Evolutionary conservation across 2,329 filamentous ascomycete genomes (phyloP), one percentile per base, ranked within the genome.

Genomic region (Clonostachys rosea): DNA sequence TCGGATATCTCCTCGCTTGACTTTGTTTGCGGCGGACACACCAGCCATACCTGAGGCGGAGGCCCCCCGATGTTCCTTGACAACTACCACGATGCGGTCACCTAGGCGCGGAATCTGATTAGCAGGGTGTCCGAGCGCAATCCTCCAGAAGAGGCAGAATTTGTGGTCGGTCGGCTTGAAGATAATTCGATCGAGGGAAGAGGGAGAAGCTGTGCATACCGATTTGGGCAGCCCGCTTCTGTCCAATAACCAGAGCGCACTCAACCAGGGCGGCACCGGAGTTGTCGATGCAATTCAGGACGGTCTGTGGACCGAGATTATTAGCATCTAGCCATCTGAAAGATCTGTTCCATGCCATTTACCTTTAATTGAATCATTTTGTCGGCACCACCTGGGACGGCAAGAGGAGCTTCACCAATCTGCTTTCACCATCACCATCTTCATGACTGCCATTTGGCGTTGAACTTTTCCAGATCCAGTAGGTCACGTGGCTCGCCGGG

Each of bases 251-350:
- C 66, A 92, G 87, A 66, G 87, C 89, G 74, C 94, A 99, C 75
- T 99, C 94, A 72, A 97, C 94, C 56, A 99, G 79, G 60, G 94
- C 91, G 58, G 94, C 94, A 66, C 94, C 94, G 55, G 94, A 97
- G 78, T 96, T 99, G 86, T 99, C 94, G 83, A 99, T 97, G 85
- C 94, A 97, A 74, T 94, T 96, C 61, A 99, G 82, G 83, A 99
- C 90, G 66, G 91, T 88, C 94, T 96, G 57, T 0, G 35, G 14
- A 45, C 24, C 4, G 35, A 40, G 20, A 10, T 13, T 18, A 11
- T 9, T 44, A 11, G 10, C 13, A 20, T 8, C n/a, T 13, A 13
- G 1, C 5, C 36, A 50, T 52, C 43, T 7, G 24, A 30, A 2
- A 30, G 24, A 30, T 10, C 24, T 30, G 8, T 30, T 10, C 24